Percentiles rank a stretch among this genome's conserved stretches.
Conservation (phyloP, 129 eudicot species). For the Escallonia rubra region DNA sequence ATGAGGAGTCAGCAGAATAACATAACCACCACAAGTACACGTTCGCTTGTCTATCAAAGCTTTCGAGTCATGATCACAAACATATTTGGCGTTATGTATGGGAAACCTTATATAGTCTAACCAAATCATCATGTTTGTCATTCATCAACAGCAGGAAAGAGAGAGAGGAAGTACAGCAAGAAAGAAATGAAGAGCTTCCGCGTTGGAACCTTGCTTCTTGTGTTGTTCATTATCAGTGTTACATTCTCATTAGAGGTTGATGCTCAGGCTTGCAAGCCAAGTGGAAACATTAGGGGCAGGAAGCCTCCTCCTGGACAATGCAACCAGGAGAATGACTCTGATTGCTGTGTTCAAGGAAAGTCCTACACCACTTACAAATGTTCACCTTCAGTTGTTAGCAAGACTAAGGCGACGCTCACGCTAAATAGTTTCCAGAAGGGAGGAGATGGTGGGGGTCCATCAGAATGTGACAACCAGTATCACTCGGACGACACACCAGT, state of each 20-base stretch:
- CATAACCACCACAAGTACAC: too few species aligned
- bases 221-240: background rate
- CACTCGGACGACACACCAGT: too few species aligned
- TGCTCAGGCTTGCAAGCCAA: slow-evolving; percentile 24
- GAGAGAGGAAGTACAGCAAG: background rate
- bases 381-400: slow-evolving; percentile 20
- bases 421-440: slow-evolving; percentile 29
- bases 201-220: slow-evolving; percentile 1
- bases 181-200: background rate
- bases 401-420: slow-evolving; percentile 23
- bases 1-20: too few species aligned
- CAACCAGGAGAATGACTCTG: slow-evolving; percentile 22
- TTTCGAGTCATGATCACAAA: too few species aligned
- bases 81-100: background rate
- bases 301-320: slow-evolving; percentile 23
- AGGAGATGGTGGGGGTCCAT: slow-evolving; percentile 21
- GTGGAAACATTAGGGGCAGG: slow-evolving; percentile 25
- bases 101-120: background rate
- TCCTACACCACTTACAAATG: slow-evolving; percentile 24
- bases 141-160: background rate
- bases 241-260: background rate
- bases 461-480: too few species aligned
- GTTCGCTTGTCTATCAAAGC: too few species aligned
- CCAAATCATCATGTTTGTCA: background rate
- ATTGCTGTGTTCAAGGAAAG: slow-evolving; percentile 26